These are phyloP conservation scores for Tephrocybe sp. DNA, from an alignment of 768 basidiomycete species.

Conservation along the genomic window DNA sequence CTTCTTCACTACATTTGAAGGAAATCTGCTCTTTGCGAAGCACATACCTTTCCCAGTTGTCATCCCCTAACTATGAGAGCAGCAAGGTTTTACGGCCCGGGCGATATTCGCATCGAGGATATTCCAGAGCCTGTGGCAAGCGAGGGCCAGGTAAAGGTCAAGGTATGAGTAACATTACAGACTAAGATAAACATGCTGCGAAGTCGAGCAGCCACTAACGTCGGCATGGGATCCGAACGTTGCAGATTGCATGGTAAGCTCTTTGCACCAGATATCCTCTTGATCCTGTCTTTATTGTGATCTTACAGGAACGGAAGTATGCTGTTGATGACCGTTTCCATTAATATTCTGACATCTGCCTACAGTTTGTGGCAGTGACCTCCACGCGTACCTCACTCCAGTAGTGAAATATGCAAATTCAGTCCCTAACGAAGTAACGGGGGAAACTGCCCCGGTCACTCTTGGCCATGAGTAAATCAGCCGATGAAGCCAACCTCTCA, in stretches of 20 bases:
- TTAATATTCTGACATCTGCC: background rate
- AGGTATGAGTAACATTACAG: slow-evolving; percentile 26
- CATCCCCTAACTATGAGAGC: slow-evolving; percentile 38
- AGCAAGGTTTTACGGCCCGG: slow-evolving; percentile 43
- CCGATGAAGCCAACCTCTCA: background rate
- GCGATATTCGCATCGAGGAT: slow-evolving; percentile 43
- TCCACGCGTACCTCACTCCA: slow-evolving; percentile 39
- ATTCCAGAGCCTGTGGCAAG: slow-evolving; percentile 35
- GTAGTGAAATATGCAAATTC: slow-evolving; percentile 30
- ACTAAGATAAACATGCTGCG: too few species aligned
- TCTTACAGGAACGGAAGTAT: slow-evolving; percentile 35
- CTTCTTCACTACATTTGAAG: too few species aligned
- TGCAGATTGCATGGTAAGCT: slow-evolving; percentile 30
- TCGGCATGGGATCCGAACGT: too few species aligned
- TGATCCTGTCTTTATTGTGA: too few species aligned
- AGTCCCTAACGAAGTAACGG: slow-evolving; percentile 34
- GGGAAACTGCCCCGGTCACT: slow-evolving; percentile 39
- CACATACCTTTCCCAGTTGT: background rate
- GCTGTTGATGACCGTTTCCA: background rate
- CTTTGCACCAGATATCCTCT: too few species aligned
- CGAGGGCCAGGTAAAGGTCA: slow-evolving; percentile 43
- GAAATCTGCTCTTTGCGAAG: too few species aligned
- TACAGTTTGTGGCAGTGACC: slow-evolving; percentile 46
- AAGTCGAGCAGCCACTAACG: too few species aligned
- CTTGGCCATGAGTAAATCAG: slow-evolving; percentile 45